These are phyloP conservation scores for Pueraria montana DNA, from an alignment of 306 rosid genomes.

Conservation along the genomic window DNA sequence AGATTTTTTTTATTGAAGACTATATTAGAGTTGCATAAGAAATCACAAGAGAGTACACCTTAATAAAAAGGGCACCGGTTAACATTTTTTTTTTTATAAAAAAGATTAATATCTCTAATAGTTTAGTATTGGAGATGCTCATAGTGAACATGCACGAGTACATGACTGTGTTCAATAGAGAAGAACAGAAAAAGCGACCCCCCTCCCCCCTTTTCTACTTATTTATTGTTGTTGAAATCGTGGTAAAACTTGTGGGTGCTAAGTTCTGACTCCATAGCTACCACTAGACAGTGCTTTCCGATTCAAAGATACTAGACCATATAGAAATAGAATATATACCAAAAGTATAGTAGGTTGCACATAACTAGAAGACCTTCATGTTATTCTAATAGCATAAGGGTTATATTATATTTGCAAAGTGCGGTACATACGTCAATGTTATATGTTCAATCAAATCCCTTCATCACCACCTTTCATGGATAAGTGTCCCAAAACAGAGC, in stretches of 20 bases:
- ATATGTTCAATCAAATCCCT: slow-evolving; percentile 44
- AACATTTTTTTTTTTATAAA: too few relatives aligned
- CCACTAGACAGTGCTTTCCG: slow-evolving; percentile 32
- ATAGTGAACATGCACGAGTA: not conserved
- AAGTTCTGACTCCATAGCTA: not conserved
- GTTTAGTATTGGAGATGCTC: not conserved
- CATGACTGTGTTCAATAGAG: slow-evolving; percentile 18
- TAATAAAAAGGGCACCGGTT: too few relatives aligned
- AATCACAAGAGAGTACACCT: too few relatives aligned
- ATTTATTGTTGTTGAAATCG: slow-evolving; percentile 14
- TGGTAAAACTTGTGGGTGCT: slow-evolving; percentile 30
- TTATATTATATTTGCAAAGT: slow-evolving; percentile 41
- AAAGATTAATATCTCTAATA: too few relatives aligned
- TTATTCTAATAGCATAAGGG: slow-evolving; percentile 32
- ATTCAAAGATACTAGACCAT: slow-evolving; percentile 22
- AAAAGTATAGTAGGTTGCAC: slow-evolving; percentile 43
- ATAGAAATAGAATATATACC: slow-evolving; percentile 48
- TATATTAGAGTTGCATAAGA: too few relatives aligned
- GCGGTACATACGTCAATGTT: not conserved
- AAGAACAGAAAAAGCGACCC: not conserved
- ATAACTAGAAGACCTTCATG: slow-evolving; percentile 16
- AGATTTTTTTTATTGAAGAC: too few relatives aligned
- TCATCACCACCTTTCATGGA: slow-evolving; percentile 22
- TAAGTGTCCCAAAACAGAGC: slow-evolving; percentile 27
- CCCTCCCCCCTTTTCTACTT: not conserved